Evolutionary conservation across 1,284 basidiomycete genomes (phyloP), one percentile per base, ranked within the genome.

Genomic region (Marasmius fiardii): DNA sequence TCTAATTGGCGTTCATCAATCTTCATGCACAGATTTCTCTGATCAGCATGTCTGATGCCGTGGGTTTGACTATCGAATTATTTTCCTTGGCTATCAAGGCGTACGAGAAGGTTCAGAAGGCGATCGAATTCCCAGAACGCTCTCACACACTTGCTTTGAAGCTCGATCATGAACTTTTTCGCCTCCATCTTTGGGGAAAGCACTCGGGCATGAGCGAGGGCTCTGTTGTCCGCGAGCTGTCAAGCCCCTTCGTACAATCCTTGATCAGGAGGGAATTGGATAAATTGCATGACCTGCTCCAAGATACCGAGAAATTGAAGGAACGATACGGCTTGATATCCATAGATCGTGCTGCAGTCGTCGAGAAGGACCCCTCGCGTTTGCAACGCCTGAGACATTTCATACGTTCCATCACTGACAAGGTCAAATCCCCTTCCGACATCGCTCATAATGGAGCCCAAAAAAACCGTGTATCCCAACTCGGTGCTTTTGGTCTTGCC

Each of bases 151-250:
- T 57, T 11, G 44, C 53, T 35, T 28, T 57, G 23, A 41, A 45
- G 31, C 51, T 57, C 18, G 51, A 53, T 26, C 44, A 53, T n/a
- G 55, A 57, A 43, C 35, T 48, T 16, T 26, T 39, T 12, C 51
- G 55, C 21, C 28, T 57, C 6, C 51, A 53, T 33, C 33, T 57
- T 14, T 57, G 55, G 55, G 55, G 55, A 12, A 41, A 48, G 24
- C 45, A 48, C 31, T 57, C 55, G 7, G 55, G 55, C 6, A n/a
- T 41, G 26, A 51, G 26, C n/a, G 35, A 43, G n/a, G 55, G 55
- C 1, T n/a, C 18, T 1, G 44, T 57, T 23, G 34, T 33, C 11
- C 14, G 12, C 1, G 51, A 53, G 18, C 28, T 57, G 11, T 14
- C 23, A n/a, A n/a, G n/a, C 23, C 55, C 45, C 4, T 53, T 57